Conservation (phyloP, 192 early-diverging fungal genomes). For the Linnemannia elongata region DNA sequence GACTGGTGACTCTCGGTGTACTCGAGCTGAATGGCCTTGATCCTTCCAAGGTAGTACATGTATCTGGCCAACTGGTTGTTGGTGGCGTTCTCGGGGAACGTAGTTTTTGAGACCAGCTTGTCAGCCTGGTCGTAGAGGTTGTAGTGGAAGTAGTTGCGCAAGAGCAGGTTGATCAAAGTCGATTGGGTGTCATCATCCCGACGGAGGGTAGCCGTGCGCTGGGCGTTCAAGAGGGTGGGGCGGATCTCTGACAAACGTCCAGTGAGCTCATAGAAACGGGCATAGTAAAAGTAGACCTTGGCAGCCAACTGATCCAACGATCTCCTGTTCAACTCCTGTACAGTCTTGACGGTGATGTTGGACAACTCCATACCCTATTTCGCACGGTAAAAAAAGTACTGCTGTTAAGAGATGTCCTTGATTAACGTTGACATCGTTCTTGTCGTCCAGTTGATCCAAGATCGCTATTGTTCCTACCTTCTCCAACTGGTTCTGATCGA, state of each 20-base stretch:
- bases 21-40: conserved; percentile 98
- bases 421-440: neutral
- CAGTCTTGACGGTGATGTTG: conserved; percentile 71
- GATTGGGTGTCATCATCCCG: conserved; percentile 93
- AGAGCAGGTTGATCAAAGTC: conserved; percentile 85
- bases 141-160: conserved; percentile 94
- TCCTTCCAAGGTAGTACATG: conserved; percentile 96
- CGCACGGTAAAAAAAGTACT: neutral
- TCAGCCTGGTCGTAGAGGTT: conserved; percentile 99
- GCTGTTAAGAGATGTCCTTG: neutral
- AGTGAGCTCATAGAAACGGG: conserved; percentile 89
- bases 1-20: conserved; percentile 93
- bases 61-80: conserved; percentile 96
- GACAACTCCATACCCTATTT: conserved; percentile 78
- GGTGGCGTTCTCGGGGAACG: conserved; percentile 90
- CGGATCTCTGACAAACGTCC: conserved; percentile 81
- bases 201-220: conserved; percentile 92
- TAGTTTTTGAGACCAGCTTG: conserved; percentile 93
- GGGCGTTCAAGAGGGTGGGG: conserved; percentile 81
- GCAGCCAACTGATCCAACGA: conserved; percentile 92
- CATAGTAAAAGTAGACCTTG: conserved; percentile 94
- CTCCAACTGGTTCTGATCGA: conserved; percentile 82
- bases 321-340: conserved; percentile 84
- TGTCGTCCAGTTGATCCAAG: neutral
- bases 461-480: conserved; percentile 60